A percentile compares a stretch with the other conserved stretches of the same genome.
phyloP scores from a whole-genome alignment of 192 early-diverging fungal species.

The Coemansia reversa region DNA sequence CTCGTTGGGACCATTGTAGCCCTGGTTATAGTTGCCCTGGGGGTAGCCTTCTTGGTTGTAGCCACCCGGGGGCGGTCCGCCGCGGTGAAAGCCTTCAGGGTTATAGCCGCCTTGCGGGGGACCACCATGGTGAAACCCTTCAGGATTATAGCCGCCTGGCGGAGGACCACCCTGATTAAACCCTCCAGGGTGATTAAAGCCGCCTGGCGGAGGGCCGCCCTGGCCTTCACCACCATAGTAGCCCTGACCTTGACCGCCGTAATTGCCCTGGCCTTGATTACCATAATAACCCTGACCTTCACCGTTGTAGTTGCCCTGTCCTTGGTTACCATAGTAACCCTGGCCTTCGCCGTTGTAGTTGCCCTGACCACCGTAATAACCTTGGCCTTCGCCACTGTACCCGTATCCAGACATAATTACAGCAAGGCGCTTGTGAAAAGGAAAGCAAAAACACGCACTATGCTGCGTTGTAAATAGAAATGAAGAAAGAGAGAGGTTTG shows the following conservation, averaged over 20 bases:
- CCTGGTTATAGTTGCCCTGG: slow-evolving; percentile 5
- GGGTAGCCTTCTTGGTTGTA: slow-evolving; percentile 1
- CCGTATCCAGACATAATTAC: slow-evolving; percentile 12
- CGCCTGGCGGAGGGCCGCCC: neutral
- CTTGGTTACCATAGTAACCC: too few relatives aligned
- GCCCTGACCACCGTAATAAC: slow-evolving; percentile 2
- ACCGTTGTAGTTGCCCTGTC: too few relatives aligned
- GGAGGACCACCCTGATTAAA: slow-evolving; percentile 3
- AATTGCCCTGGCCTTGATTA: too few relatives aligned
- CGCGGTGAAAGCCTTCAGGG: neutral
- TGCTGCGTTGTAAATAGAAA: too few relatives aligned
- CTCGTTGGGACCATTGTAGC: neutral
- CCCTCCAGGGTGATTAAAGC: neutral
- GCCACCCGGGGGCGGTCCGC: slow-evolving; percentile 9
- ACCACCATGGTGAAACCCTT: too few relatives aligned
- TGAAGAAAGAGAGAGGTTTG: too few relatives aligned
- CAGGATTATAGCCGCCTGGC: slow-evolving; percentile 1
- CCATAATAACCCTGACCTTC: too few relatives aligned
- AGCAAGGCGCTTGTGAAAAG: neutral
- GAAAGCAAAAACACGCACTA: neutral
- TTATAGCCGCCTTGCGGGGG: slow-evolving; percentile 2
- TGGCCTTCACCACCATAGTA: too few relatives aligned
- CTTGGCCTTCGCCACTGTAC: slow-evolving; percentile 1
- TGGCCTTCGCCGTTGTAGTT: too few relatives aligned
- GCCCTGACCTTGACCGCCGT: too few relatives aligned